Evolutionary conservation across 108 stramenopile species (phyloP).

Genomic region (Craspedostauros australis): DNA sequence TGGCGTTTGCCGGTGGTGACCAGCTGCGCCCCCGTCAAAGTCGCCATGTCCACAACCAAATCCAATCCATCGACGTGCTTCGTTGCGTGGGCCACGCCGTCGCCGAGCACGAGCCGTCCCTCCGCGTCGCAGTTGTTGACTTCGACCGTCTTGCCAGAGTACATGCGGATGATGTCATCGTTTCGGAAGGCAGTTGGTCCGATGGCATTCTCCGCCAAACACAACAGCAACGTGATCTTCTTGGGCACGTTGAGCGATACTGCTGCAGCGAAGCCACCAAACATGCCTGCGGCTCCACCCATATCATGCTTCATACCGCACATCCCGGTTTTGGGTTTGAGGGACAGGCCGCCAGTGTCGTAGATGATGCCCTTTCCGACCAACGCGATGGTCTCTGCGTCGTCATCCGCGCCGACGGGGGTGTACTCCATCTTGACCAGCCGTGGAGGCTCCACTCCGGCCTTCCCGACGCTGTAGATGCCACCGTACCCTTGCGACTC

Average conservation of each 20-base stretch:
- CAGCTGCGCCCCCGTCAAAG: conserved; percentile 83
- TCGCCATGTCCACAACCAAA: conserved; percentile 84
- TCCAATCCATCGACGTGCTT: conserved; percentile 50
- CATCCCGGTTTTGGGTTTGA: conserved; percentile 49
- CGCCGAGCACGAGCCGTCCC: conserved; percentile 77
- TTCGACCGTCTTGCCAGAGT: conserved; percentile 38
- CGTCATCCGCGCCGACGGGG: conserved; percentile 6
- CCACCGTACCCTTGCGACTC: conserved; percentile 38
- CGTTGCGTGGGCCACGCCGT: conserved; percentile 77
- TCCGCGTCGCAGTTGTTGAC: conserved; percentile 88
- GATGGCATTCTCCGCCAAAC: conserved; percentile 85
- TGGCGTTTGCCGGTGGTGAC: conserved; percentile 80
- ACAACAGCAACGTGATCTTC: conserved; percentile 45
- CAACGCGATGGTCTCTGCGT: conserved; percentile 43
- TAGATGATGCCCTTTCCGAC: conserved; percentile 91
- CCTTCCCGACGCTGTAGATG: conserved; percentile 79
- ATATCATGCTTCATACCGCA: conserved; percentile 58
- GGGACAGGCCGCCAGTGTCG: conserved; percentile 81
- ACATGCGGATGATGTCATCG: conserved; percentile 62
- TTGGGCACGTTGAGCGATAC: conserved; percentile 26
- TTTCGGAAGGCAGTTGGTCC: conserved; percentile 70
- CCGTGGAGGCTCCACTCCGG: conserved; percentile 75
- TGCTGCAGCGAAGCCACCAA: conserved; percentile 73
- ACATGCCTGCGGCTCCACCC: conserved; percentile 81
- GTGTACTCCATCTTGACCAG: conserved; percentile 61